Evolutionary conservation across 176 grass and related monocot species (phyloP), one percentile per base, ranked within the genome.

Genomic region (Zoysia pacifica): DNA sequence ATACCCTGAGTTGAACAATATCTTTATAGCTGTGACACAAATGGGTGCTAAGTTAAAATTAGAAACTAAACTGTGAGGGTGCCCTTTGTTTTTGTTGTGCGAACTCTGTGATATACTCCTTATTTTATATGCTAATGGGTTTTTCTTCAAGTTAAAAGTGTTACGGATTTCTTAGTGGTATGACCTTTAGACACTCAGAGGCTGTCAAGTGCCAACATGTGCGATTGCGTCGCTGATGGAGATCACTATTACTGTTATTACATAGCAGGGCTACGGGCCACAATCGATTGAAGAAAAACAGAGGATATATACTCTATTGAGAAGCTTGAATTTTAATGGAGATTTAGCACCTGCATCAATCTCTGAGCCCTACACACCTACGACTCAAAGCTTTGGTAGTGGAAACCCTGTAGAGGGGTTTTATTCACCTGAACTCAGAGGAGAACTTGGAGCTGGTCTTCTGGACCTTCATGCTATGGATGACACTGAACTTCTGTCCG

Each of bases 361-460:
- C 52, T 91, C 97, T 64, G 97, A 96, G 60, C 72, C 88, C 20
- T 99, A 90, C 44, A 83, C 90, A 11, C 90, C 88, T 80, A 91
- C 88, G 5, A 52, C 88, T 82, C 86, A 92, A 69, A 90, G 82
- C 86, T 85, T 93, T 69, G 90, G 90, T 2, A 73, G 84, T 69
- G 70, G 67, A 12, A 89, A 87, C 71, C 74, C 88, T 53, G 66
- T 84, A 41, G 86, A 93, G 65, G 89, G 88, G 15, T 89, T 99
- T 81, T 99, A 99, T 93, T 99, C 93, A 69, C 82, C 92, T 19
- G 97, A 99, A 62, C 83, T 99, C 43, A 91, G 92, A 91, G 88
- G 97, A 78, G 97, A 99, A 62, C 94, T 99, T 90, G 97, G 93
- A 69, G 93, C 97, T 90, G 97, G 93, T 28, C 93, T 99, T 78